These are phyloP conservation scores for Reticulascus tulasneorum DNA, from an alignment of 2,329 filamentous ascomycete species.

Conservation along the genomic window DNA sequence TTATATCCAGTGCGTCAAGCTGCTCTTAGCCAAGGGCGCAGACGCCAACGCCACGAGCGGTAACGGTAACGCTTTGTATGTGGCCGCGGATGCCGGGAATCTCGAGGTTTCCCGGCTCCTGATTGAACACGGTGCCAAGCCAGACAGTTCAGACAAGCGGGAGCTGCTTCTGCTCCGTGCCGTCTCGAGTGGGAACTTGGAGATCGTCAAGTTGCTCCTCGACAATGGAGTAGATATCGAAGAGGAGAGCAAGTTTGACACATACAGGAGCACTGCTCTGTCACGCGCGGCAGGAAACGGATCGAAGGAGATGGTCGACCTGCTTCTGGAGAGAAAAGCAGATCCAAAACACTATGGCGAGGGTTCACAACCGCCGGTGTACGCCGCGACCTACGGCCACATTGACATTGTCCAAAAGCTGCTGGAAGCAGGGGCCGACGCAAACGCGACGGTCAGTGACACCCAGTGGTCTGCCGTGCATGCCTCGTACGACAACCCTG, in stretches of 20 bases:
- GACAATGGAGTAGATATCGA: background rate
- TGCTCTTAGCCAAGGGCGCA: constrained; percentile 1
- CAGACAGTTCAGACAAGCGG: background rate
- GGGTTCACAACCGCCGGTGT: constrained; percentile 1
- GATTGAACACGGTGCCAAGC: constrained; percentile 1
- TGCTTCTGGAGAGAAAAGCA: background rate
- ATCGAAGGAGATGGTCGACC: background rate
- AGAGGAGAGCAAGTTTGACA: background rate
- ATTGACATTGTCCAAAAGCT: background rate
- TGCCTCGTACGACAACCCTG: constrained; percentile 1
- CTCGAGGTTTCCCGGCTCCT: constrained; percentile 2
- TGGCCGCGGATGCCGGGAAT: background rate
- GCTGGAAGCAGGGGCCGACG: background rate
- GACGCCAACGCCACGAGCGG: background rate
- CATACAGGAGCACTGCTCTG: background rate
- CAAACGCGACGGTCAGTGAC: background rate
- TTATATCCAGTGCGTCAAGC: background rate
- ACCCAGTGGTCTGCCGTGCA: constrained; percentile 1
- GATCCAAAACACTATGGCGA: background rate
- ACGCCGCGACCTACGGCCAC: background rate
- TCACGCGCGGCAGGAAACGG: background rate
- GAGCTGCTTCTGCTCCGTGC: background rate
- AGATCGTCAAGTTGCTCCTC: constrained; percentile 10
- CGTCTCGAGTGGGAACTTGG: background rate
- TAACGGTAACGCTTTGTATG: background rate